Percentiles rank a stretch among this genome's conserved stretches.
These are phyloP conservation scores for Melaleuca quinquenervia DNA, from an alignment of 345 rosid genomes.

Conservation along the genomic window DNA sequence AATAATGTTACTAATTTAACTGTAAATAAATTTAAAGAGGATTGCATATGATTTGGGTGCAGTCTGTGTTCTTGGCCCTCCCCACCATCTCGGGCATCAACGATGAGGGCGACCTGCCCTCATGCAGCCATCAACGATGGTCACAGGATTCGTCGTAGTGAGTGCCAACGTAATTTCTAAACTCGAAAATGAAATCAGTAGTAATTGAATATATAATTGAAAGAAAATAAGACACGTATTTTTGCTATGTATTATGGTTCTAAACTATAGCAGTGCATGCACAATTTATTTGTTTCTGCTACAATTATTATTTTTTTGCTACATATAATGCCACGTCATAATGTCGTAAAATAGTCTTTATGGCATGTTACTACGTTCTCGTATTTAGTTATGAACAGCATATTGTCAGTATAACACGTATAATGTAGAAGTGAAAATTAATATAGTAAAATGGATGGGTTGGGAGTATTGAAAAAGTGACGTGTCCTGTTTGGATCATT, in stretches of 20 bases:
- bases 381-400: too few relatives aligned
- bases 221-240: not conserved
- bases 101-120: not conserved
- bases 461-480: not conserved
- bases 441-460: too few relatives aligned
- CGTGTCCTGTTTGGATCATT: not conserved
- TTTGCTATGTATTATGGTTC: not conserved
- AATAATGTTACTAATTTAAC: too few relatives aligned
- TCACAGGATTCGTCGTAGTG: not conserved
- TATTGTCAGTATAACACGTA: too few relatives aligned
- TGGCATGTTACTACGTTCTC: too few relatives aligned
- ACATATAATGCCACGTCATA: too few relatives aligned
- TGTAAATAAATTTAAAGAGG: too few relatives aligned
- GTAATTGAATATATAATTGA: not conserved
- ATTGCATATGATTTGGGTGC: too few relatives aligned
- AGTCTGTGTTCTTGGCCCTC: not conserved
- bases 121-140: not conserved
- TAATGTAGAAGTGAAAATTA: too few relatives aligned
- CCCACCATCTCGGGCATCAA: not conserved
- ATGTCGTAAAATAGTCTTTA: too few relatives aligned
- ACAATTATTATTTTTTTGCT: too few relatives aligned
- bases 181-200: too few relatives aligned
- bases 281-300: not conserved
- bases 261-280: not conserved
- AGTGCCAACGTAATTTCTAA: not conserved